These are phyloP conservation scores for Neonectria coccinea DNA, from an alignment of 2,329 filamentous ascomycete species.

Conservation along the genomic window DNA sequence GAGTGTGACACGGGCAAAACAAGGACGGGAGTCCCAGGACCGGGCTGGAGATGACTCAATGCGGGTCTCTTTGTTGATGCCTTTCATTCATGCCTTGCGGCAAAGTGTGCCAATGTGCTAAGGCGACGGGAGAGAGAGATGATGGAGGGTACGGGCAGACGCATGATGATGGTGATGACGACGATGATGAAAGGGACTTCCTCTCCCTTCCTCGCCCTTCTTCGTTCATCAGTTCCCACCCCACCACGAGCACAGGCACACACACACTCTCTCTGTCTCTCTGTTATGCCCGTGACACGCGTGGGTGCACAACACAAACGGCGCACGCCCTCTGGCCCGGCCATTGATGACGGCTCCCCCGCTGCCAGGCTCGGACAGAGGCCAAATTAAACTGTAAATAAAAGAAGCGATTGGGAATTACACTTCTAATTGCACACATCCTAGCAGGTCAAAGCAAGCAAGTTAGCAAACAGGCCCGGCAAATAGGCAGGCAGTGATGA, in stretches of 20 bases:
- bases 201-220: constrained; percentile 31
- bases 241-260: constrained; percentile 9
- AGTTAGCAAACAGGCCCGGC: not conserved
- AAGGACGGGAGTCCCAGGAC: constrained; percentile 1
- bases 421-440: not conserved
- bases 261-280: not conserved
- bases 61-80: constrained; percentile 9
- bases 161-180: constrained; percentile 38
- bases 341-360: constrained; percentile 33
- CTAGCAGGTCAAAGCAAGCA: not conserved
- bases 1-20: not conserved
- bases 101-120: not conserved
- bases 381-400: not conserved
- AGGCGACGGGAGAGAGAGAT: not conserved
- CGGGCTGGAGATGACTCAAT: constrained; percentile 25
- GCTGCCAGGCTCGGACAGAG: not conserved
- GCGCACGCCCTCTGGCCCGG: constrained; percentile 9
- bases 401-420: not conserved
- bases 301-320: constrained; percentile 7
- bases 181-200: constrained; percentile 27
- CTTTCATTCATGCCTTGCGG: constrained; percentile 6
- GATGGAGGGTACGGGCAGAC: constrained; percentile 8
- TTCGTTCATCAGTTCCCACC: constrained; percentile 19
- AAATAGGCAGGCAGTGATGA: not conserved
- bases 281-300: not conserved